Percentiles rank a stretch among this genome's conserved stretches.
phyloP scores from a whole-genome alignment of 352 stramenopile genomes.

The Globisporangium solare region DNA sequence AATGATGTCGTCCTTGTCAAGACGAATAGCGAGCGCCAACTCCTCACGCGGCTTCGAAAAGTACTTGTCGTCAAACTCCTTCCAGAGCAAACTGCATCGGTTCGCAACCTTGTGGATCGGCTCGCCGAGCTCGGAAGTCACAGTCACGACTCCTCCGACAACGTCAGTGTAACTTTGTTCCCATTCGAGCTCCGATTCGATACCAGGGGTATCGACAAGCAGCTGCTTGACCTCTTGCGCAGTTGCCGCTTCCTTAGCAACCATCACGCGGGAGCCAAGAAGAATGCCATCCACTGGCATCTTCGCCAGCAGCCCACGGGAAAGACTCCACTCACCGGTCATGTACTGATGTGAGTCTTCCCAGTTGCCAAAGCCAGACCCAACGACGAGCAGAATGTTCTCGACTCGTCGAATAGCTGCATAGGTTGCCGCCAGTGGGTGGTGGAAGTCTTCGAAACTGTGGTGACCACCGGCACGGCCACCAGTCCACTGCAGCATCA shows the following conservation, averaged over 20 bases:
- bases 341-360: constrained; percentile 76
- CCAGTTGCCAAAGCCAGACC: constrained; percentile 86
- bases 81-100: constrained; percentile 70
- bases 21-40: constrained; percentile 51
- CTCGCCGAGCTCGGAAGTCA: constrained; percentile 82
- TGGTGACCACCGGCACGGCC: constrained; percentile 83
- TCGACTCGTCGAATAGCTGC: constrained; percentile 63
- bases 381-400: constrained; percentile 85
- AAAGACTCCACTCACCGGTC: constrained; percentile 78
- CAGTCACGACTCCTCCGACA: constrained; percentile 73
- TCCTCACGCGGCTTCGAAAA: constrained; percentile 75
- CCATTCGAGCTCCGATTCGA: constrained; percentile 69
- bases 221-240: constrained; percentile 80
- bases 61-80: constrained; percentile 85
- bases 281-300: constrained; percentile 85
- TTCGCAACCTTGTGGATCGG: constrained; percentile 85
- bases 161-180: constrained; percentile 70
- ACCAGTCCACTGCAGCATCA: constrained; percentile 88
- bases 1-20: constrained; percentile 79
- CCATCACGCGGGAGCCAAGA: constrained; percentile 80
- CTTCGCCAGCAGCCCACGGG: constrained; percentile 38
- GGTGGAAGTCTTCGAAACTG: constrained; percentile 88
- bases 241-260: constrained; percentile 85
- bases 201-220: constrained; percentile 72
- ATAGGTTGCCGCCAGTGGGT: constrained; percentile 69